Conservation (phyloP, 2,329 filamentous ascomycete genomes). For the Beauveria australis region DNA sequence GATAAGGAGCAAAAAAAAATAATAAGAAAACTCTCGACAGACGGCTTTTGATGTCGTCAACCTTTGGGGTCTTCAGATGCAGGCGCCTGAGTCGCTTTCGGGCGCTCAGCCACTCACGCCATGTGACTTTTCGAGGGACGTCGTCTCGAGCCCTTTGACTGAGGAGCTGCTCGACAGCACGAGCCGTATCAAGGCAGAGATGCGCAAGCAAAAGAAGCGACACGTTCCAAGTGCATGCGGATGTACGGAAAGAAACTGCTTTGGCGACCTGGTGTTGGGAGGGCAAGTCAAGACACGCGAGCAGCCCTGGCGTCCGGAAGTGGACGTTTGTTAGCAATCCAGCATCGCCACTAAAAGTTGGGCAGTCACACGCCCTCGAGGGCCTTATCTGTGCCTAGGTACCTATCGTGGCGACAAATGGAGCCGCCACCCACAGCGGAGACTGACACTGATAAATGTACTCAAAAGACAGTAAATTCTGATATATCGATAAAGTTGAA, state of each 20-base stretch:
- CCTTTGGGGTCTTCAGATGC: not conserved
- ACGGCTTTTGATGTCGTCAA: not conserved
- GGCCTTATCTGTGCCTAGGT: not conserved
- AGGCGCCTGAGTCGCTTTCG: not conserved
- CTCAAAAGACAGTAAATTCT: too few relatives aligned
- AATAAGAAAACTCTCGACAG: not conserved
- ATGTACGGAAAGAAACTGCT: not conserved
- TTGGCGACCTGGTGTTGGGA: not conserved
- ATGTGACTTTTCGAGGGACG: not conserved
- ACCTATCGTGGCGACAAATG: not conserved
- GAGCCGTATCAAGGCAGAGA: not conserved
- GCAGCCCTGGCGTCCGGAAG: constrained; percentile 16
- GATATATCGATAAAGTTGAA: too few relatives aligned
- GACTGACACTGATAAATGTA: not conserved
- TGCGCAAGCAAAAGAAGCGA: not conserved
- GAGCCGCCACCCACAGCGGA: not conserved
- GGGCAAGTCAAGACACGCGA: constrained; percentile 15
- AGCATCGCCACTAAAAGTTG: constrained; percentile 8
- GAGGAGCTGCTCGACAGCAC: not conserved
- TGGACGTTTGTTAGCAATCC: constrained; percentile 10
- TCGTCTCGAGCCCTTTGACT: not conserved
- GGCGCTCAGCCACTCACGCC: not conserved
- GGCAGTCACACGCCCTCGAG: constrained; percentile 4
- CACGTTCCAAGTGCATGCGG: not conserved
- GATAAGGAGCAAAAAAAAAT: not conserved